These are phyloP conservation scores for Picea mariana DNA, from an alignment of 83 land plant species.

Conservation along the genomic window DNA sequence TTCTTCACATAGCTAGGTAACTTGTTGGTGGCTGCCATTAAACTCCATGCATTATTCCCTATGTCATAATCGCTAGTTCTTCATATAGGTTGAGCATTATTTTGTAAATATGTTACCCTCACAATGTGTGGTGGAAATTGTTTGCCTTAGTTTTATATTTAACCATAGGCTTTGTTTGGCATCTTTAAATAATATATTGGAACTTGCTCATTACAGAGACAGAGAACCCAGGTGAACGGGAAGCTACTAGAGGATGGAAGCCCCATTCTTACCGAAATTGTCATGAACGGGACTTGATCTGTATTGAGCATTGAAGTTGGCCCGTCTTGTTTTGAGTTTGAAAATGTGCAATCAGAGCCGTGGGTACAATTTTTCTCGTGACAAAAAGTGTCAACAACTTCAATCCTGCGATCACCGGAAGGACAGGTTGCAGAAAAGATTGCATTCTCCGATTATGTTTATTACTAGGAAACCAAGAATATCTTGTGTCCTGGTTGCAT, in stretches of 20 bases:
- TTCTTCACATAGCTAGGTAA: background rate
- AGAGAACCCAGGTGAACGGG: too few relatives aligned
- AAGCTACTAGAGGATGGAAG: too few relatives aligned
- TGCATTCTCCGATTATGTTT: slow-evolving; percentile 6
- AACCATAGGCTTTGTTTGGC: background rate
- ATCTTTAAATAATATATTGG: background rate
- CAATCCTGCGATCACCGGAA: slow-evolving; percentile 1
- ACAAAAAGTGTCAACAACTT: background rate
- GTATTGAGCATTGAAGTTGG: slow-evolving; percentile 6
- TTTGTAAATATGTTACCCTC: background rate
- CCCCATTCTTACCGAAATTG: too few relatives aligned
- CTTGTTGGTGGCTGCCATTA: too few relatives aligned
- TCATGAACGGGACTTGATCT: too few relatives aligned
- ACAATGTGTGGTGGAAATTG: background rate
- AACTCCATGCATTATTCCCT: too few relatives aligned
- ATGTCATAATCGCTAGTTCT: background rate
- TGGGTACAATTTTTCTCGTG: background rate
- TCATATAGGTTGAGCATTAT: background rate
- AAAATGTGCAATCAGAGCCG: slow-evolving; percentile 9
- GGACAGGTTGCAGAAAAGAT: background rate
- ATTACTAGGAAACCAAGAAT: background rate
- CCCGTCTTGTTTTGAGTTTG: background rate
- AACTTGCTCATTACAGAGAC: slow-evolving; percentile 2
- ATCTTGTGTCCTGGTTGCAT: background rate
- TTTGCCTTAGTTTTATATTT: background rate